Percentiles rank a stretch among this genome's conserved stretches.
Conservation (phyloP, 2,329 filamentous ascomycete species). For the Colletotrichum phormii region DNA sequence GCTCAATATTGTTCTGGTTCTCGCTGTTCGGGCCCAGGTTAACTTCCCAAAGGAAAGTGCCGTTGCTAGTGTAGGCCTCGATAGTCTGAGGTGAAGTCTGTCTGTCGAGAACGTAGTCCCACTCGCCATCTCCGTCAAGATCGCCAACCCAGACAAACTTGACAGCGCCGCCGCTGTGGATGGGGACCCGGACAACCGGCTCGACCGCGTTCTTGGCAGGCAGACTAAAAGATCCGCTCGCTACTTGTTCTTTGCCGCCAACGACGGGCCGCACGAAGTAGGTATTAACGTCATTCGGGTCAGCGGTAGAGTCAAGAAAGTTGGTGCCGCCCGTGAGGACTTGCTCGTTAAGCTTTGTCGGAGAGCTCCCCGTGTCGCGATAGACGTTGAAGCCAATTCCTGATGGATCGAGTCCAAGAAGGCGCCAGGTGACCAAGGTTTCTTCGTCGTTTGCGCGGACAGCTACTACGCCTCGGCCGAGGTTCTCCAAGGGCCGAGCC, state of each 20-base stretch:
- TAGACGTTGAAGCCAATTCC: slow-evolving; percentile 41
- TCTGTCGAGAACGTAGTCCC: slow-evolving; percentile 39
- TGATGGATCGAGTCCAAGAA: slow-evolving; percentile 39
- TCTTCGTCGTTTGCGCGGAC: slow-evolving; percentile 36
- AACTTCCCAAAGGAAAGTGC: slow-evolving; percentile 39
- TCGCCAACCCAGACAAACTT: slow-evolving; percentile 42
- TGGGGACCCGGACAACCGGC: slow-evolving; percentile 38
- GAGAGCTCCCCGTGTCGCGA: slow-evolving; percentile 9
- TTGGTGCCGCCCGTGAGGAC: slow-evolving; percentile 39
- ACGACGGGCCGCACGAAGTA: slow-evolving; percentile 38
- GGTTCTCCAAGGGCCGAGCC: slow-evolving; percentile 36
- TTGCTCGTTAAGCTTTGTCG: slow-evolving; percentile 34
- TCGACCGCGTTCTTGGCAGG: slow-evolving; percentile 25
- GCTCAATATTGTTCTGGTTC: slow-evolving; percentile 40
- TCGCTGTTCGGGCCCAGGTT: slow-evolving; percentile 39
- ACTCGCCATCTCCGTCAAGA: slow-evolving; percentile 40
- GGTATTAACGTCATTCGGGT: slow-evolving; percentile 34
- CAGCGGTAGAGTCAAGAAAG: slow-evolving; percentile 36
- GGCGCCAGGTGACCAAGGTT: slow-evolving; percentile 38
- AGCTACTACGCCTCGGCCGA: slow-evolving; percentile 39
- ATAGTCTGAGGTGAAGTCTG: slow-evolving; percentile 34
- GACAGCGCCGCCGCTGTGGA: slow-evolving; percentile 36
- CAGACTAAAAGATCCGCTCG: slow-evolving; percentile 34
- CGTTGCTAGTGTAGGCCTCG: slow-evolving; percentile 38
- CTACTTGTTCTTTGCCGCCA: slow-evolving; percentile 33